Percentiles rank a stretch among this genome's conserved stretches.
phyloP scores from a whole-genome alignment of 2,329 filamentous ascomycete genomes.

The Penicillium occitanis region DNA sequence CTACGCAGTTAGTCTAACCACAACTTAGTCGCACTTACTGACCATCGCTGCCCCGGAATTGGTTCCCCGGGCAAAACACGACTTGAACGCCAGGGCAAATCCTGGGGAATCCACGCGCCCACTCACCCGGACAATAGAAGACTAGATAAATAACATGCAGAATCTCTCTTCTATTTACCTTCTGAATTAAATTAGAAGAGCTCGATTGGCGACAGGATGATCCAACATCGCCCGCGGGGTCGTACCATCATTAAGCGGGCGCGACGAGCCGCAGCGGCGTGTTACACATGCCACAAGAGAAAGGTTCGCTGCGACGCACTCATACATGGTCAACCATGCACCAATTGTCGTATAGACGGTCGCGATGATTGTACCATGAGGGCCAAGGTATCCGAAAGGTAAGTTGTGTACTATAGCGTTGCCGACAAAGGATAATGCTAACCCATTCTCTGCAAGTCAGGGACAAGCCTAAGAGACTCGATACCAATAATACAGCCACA shows the following conservation, averaged over 20 bases:
- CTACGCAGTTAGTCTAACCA: not conserved
- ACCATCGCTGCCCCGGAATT: not conserved
- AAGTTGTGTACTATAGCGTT: not conserved
- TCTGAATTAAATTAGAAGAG: not conserved
- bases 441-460: not conserved
- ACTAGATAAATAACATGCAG: not conserved
- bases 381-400: not conserved
- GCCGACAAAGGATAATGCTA: not conserved
- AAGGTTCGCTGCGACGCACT: conserved; percentile 36
- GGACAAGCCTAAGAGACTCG: not conserved
- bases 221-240: not conserved
- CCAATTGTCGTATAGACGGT: conserved; percentile 55
- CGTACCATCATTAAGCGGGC: conserved; percentile 25
- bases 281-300: conserved; percentile 36
- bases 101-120: not conserved
- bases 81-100: not conserved
- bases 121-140: not conserved
- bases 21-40: not conserved
- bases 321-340: conserved; percentile 45
- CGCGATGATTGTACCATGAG: conserved; percentile 33
- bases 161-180: not conserved
- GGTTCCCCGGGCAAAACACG: not conserved
- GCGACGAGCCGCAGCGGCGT: conserved; percentile 35
- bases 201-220: not conserved
- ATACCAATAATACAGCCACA: not conserved